phyloP scores from a whole-genome alignment of 441 rosid genomes.

The Daphne laureola region DNA sequence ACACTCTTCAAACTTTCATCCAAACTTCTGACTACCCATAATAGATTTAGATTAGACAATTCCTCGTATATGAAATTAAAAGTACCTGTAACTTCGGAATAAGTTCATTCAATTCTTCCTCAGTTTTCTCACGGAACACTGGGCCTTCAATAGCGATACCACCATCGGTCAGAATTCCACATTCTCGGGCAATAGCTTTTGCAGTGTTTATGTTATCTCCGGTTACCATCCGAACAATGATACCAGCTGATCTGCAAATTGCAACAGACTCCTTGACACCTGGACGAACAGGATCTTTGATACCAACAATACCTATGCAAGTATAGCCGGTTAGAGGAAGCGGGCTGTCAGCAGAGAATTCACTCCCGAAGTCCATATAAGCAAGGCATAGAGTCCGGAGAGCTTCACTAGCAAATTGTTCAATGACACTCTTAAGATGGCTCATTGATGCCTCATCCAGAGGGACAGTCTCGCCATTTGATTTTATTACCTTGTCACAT shows the following conservation, averaged over 20 bases:
- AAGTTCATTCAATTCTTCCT: slow-evolving; percentile 31
- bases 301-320: slow-evolving; percentile 42
- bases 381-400: slow-evolving; percentile 48
- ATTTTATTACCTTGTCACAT: slow-evolving; percentile 32
- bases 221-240: slow-evolving; percentile 44
- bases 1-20: too few species aligned
- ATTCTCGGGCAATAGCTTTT: slow-evolving; percentile 50
- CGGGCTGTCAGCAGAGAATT: slow-evolving; percentile 24
- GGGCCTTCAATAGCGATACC: slow-evolving; percentile 53
- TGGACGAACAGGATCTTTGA: slow-evolving; percentile 46
- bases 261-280: slow-evolving; percentile 52
- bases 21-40: background rate
- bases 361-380: slow-evolving; percentile 31
- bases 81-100: slow-evolving; percentile 59
- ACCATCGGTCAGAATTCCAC: slow-evolving; percentile 39
- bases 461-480: slow-evolving; percentile 31
- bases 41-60: background rate
- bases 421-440: slow-evolving; percentile 24
- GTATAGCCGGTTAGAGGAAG: slow-evolving; percentile 37
- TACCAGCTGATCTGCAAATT: slow-evolving; percentile 45
- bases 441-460: slow-evolving; percentile 23
- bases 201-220: slow-evolving; percentile 53
- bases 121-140: slow-evolving; percentile 33
- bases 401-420: slow-evolving; percentile 42
- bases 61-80: background rate